Evolutionary conservation across 1,284 basidiomycete species (phyloP).

Genomic region (Cutaneotrichosporon sp.): DNA sequence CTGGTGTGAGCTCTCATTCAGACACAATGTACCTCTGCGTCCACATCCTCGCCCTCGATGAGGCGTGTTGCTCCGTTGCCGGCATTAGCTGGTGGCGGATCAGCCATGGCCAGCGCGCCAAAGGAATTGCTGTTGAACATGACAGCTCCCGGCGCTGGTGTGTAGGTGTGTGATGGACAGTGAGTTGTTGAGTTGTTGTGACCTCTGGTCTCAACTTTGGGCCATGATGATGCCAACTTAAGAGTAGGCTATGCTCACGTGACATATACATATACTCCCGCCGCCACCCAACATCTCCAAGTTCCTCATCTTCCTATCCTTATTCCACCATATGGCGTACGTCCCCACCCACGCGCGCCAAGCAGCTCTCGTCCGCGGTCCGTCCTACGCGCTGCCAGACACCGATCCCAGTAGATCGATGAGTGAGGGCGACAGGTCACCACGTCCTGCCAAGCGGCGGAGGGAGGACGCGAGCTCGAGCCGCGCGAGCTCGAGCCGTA

Average conservation of each 20-base stretch:
- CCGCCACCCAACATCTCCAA: slow-evolving; percentile 11
- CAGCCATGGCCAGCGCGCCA: slow-evolving; percentile 38
- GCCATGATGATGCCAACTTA: neutral
- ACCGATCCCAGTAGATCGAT: slow-evolving; percentile 25
- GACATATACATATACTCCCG: neutral
- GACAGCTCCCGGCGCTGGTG: slow-evolving; percentile 8
- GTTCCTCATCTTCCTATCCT: too few species aligned
- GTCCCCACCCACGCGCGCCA: slow-evolving; percentile 40
- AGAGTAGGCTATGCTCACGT: neutral
- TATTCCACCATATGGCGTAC: slow-evolving; percentile 29
- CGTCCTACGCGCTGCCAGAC: slow-evolving; percentile 44
- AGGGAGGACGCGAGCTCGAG: slow-evolving; percentile 15
- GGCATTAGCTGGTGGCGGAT: slow-evolving; percentile 4
- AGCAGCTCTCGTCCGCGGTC: slow-evolving; percentile 21
- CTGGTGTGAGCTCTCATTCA: slow-evolving; percentile 28
- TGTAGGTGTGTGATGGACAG: neutral
- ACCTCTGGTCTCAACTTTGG: slow-evolving; percentile 1
- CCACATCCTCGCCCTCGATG: slow-evolving; percentile 46
- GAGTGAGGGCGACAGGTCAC: slow-evolving; percentile 28
- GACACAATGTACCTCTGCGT: slow-evolving; percentile 40
- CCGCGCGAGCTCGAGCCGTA: slow-evolving; percentile 4
- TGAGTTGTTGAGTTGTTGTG: neutral
- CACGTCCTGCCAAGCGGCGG: slow-evolving; percentile 32
- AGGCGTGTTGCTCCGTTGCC: slow-evolving; percentile 31
- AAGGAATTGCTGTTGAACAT: slow-evolving; percentile 42